A percentile compares a stretch with the other conserved stretches of the same genome.
Conservation (phyloP, 2,329 filamentous ascomycete genomes). For the Grosmannia penicillata region DNA sequence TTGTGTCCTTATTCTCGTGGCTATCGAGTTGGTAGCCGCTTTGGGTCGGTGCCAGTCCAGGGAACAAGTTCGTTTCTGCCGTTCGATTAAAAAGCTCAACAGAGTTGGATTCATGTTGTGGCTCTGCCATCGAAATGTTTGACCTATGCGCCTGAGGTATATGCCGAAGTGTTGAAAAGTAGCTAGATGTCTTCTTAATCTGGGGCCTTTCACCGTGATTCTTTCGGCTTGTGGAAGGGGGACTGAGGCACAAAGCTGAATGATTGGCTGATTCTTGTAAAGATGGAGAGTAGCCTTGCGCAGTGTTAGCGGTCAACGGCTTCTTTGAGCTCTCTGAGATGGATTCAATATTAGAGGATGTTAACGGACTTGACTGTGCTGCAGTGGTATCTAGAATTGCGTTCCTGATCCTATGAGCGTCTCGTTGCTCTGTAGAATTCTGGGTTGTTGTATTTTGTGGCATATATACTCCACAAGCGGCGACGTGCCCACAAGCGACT, state of each 20-base stretch:
- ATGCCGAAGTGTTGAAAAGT: conserved; percentile 6
- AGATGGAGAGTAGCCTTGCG: no score
- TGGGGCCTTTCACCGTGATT: neutral
- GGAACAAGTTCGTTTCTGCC: neutral
- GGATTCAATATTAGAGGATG: no score
- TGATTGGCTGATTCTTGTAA: no score
- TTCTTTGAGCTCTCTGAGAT: no score
- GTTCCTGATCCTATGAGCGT: no score
- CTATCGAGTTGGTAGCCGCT: neutral
- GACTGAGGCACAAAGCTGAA: no score
- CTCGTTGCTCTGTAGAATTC: no score
- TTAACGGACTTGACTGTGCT: no score
- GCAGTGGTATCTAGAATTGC: no score
- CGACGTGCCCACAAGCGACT: no score
- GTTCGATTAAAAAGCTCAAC: neutral
- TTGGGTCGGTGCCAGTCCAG: neutral
- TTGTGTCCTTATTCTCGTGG: neutral
- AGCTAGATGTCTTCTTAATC: conserved; percentile 1
- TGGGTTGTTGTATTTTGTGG: no score
- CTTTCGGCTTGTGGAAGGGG: neutral
- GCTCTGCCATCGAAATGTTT: neutral
- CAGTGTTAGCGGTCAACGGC: neutral
- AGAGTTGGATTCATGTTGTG: neutral
- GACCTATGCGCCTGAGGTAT: neutral
- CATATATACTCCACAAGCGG: no score